Evolutionary conservation across 176 grass and related monocot genomes (phyloP).

Genomic region (Otatea glauca): DNA sequence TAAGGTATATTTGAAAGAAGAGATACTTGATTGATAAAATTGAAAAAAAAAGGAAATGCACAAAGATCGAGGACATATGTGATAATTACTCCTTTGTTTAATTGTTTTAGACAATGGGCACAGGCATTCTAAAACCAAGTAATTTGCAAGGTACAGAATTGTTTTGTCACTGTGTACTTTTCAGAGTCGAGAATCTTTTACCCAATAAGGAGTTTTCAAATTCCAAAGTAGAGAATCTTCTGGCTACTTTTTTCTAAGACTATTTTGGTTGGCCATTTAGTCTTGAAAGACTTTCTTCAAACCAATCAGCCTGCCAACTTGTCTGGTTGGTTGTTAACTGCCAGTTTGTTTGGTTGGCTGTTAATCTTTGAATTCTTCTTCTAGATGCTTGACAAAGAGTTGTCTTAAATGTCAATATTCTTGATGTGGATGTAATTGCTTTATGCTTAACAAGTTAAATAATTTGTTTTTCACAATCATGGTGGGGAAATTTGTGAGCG

Average conservation of each 20-base stretch:
- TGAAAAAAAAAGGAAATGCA: background rate
- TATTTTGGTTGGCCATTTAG: background rate
- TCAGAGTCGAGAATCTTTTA: constrained; percentile 14
- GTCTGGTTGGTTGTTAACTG: background rate
- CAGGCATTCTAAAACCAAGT: constrained; percentile 5
- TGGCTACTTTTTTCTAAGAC: background rate
- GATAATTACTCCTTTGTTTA: background rate
- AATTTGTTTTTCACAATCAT: background rate
- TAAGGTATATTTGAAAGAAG: background rate
- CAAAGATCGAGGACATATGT: background rate
- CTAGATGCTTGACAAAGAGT: background rate
- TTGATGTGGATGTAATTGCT: constrained; percentile 9
- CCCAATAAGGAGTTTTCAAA: background rate
- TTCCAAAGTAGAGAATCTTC: background rate
- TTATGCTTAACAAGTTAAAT: background rate
- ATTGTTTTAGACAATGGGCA: constrained; percentile 3
- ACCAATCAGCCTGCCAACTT: constrained; percentile 17
- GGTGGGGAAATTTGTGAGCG: background rate
- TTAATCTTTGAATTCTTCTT: constrained; percentile 26
- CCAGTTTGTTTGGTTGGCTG: constrained; percentile 6
- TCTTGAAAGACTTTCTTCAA: constrained; percentile 18
- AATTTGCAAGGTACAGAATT: background rate
- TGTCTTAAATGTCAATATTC: background rate
- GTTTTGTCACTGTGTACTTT: background rate
- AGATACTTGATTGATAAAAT: background rate